phyloP scores from a whole-genome alignment of 371 early-diverging fungal species.

The Funneliformis caledonium region DNA sequence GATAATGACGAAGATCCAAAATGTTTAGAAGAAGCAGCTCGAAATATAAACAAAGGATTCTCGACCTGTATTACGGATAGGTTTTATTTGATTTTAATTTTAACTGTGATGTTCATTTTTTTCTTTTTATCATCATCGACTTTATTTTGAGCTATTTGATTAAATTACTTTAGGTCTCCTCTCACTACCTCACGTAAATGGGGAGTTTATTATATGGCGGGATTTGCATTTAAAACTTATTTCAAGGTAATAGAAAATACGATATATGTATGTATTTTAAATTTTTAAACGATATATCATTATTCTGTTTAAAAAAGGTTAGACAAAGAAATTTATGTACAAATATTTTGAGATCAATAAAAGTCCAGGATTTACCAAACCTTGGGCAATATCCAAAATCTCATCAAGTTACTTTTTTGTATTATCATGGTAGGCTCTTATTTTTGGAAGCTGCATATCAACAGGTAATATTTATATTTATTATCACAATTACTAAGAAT shows the following conservation, averaged over 20 bases:
- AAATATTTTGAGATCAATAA: slow-evolving; percentile 80
- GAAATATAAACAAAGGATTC: slow-evolving; percentile 86
- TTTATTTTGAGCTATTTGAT: not conserved
- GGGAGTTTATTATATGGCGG: slow-evolving; percentile 87
- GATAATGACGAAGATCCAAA: slow-evolving; percentile 5
- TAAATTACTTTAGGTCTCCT: slow-evolving; percentile 46
- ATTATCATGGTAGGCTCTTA: slow-evolving; percentile 81
- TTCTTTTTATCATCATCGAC: not conserved
- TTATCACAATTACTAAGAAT: not conserved
- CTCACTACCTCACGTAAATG: slow-evolving; percentile 76
- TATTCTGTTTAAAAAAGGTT: slow-evolving; percentile 50
- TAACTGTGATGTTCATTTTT: not conserved
- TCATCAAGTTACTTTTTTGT: slow-evolving; percentile 84
- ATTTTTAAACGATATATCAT: not conserved
- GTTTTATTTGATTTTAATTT: slow-evolving; percentile 45
- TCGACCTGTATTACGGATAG: slow-evolving; percentile 85
- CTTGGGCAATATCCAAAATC: slow-evolving; percentile 79
- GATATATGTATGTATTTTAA: not conserved
- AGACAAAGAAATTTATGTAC: slow-evolving; percentile 82
- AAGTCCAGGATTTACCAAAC: slow-evolving; percentile 72
- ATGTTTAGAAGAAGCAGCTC: slow-evolving; percentile 80
- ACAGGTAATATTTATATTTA: slow-evolving; percentile 50
- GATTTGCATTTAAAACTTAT: slow-evolving; percentile 83
- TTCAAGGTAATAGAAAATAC: slow-evolving; percentile 64
- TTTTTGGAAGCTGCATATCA: slow-evolving; percentile 83